Evolutionary conservation across 2,329 filamentous ascomycete genomes (phyloP).

Genomic region (Verticillium dahliae): DNA sequence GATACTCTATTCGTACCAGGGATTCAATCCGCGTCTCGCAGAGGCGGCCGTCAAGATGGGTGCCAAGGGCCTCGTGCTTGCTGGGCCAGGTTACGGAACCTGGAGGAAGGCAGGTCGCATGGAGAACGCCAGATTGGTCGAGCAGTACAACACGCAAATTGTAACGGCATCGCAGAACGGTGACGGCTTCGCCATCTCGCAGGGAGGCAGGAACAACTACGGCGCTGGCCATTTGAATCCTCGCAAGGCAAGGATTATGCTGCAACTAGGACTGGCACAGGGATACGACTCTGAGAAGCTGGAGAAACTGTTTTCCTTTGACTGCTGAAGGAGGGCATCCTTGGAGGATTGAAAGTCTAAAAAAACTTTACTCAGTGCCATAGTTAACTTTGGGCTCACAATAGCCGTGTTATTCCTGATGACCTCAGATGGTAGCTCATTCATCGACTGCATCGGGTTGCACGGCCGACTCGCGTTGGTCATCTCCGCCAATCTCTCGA

Average conservation of each 20-base stretch:
- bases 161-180: conserved; percentile 44
- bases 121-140: conserved; percentile 35
- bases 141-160: conserved; percentile 38
- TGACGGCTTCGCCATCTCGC: conserved; percentile 42
- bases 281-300: conserved; percentile 7
- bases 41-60: conserved; percentile 40
- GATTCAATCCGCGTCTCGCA: conserved; percentile 40
- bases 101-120: conserved; percentile 30
- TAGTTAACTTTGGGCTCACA: no score
- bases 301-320: conserved; percentile 7
- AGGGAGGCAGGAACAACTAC: conserved; percentile 29
- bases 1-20: conserved; percentile 49
- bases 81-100: conserved; percentile 48
- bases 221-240: conserved; percentile 46
- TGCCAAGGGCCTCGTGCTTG: conserved; percentile 48
- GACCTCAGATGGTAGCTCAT: no score
- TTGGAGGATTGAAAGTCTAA: background rate
- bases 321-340: background rate
- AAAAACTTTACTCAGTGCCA: no score
- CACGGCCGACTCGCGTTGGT: no score
- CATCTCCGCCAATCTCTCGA: no score
- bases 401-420: no score
- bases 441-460: no score
- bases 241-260: conserved; percentile 45
- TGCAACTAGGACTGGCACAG: conserved; percentile 30